Conservation (phyloP, 495 filamentous ascomycete species). For the Tuber microsphaerosporum region DNA sequence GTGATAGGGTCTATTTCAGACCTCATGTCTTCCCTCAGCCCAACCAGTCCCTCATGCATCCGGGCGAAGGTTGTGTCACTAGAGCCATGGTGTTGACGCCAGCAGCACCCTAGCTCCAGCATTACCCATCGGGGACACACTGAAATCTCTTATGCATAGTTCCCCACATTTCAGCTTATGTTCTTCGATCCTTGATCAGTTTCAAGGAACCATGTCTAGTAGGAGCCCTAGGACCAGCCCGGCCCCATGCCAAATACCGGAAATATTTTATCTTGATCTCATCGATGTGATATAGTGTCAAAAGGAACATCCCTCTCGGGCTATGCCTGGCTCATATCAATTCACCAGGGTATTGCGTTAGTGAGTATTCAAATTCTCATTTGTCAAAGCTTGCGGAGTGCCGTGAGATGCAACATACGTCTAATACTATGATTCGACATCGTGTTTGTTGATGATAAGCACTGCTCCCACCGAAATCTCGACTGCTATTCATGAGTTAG, state of each 20-base stretch:
- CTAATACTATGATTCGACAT: background rate
- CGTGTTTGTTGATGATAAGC: background rate
- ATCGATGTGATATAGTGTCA: background rate
- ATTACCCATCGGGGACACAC: background rate
- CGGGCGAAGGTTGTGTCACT: background rate
- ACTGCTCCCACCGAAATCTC: background rate
- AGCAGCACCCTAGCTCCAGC: background rate
- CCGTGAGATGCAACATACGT: background rate
- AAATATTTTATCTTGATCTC: background rate
- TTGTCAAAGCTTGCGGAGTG: background rate
- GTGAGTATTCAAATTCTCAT: background rate
- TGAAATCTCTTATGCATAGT: background rate
- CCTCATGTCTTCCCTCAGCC: background rate
- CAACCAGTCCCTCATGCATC: background rate
- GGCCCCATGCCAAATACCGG: background rate
- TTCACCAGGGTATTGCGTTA: background rate
- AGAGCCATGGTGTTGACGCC: background rate
- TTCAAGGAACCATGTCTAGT: background rate
- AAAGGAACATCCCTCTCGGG: background rate
- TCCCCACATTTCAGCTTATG: background rate
- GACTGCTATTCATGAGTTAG: background rate
- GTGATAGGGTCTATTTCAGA: conserved; percentile 3
- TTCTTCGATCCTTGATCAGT: background rate
- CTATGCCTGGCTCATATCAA: background rate
- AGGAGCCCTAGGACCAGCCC: background rate